phyloP scores from a whole-genome alignment of 2,329 filamentous ascomycete species.

The Bertia moriformis region DNA sequence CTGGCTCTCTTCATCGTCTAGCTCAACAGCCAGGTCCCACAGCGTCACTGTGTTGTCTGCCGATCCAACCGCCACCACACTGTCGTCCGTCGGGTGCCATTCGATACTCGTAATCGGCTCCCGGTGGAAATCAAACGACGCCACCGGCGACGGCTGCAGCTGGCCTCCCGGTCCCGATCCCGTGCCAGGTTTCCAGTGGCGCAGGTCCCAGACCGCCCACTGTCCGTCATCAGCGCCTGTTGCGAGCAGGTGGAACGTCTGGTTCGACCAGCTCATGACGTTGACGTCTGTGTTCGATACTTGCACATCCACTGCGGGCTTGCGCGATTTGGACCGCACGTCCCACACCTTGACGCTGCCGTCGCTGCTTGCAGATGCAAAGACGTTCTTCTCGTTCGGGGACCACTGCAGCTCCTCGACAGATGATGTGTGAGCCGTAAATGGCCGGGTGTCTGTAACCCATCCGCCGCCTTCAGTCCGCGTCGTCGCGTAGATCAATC shows the following conservation, averaged over 20 bases:
- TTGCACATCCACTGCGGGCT: slow-evolving; percentile 52
- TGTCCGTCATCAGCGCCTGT: slow-evolving; percentile 59
- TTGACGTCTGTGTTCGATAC: slow-evolving; percentile 58
- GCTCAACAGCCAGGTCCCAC: slow-evolving; percentile 62
- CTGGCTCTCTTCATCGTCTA: slow-evolving; percentile 60
- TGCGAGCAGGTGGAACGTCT: slow-evolving; percentile 55
- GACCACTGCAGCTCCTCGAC: slow-evolving; percentile 67
- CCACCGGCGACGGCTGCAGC: slow-evolving; percentile 40
- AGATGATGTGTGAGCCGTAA: slow-evolving; percentile 48
- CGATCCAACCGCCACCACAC: slow-evolving; percentile 54
- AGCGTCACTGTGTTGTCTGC: slow-evolving; percentile 62
- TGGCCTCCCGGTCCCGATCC: slow-evolving; percentile 19
- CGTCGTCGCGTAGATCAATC: slow-evolving; percentile 54
- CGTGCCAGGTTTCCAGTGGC: slow-evolving; percentile 49
- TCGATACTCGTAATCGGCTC: slow-evolving; percentile 61
- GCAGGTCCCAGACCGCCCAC: slow-evolving; percentile 63
- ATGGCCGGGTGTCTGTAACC: slow-evolving; percentile 50
- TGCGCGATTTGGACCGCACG: slow-evolving; percentile 51
- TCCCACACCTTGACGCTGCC: slow-evolving; percentile 67
- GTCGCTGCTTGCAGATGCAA: slow-evolving; percentile 59
- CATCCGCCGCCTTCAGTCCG: slow-evolving; percentile 54
- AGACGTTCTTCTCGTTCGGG: slow-evolving; percentile 56
- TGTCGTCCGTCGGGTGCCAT: slow-evolving; percentile 64
- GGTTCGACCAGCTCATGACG: slow-evolving; percentile 59
- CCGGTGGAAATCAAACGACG: slow-evolving; percentile 61